Base-by-base conservation (phyloP, 176 grass and related monocot genomes). In the Areca catechu region DNA sequence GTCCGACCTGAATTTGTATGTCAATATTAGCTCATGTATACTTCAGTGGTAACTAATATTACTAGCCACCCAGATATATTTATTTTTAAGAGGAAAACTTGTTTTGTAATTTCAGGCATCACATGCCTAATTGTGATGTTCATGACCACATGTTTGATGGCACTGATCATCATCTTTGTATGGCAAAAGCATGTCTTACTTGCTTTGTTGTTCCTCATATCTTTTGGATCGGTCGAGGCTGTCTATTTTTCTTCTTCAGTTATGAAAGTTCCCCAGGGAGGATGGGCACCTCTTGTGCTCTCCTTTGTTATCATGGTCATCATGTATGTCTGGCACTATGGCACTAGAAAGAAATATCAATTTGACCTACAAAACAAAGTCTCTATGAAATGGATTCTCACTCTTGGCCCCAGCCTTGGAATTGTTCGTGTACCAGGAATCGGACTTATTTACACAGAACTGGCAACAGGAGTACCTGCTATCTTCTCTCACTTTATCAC, bases 401-500 rank as follows among this genome's bases (percentile, higher is more conserved):
- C 68, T 20, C 78, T 85, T 18, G 86, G 86, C 9, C 86, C 86
- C 47, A 90, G 78, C 67, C 82, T 90, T 4, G 86, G 86, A 19
- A 82, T 90, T 51, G 17, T 90, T 56, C 86, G 86, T 19, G 82
- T 90, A 17, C 86, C 86, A 0, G 86, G 86, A 58, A 85, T 90
- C 5, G 86, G 86, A 22, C 78, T 90, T 69, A 73, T 90, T 23
- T 90, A 90, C 74, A 85, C 86, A 16, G 71, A 85, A 24, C 67
- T 90, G 57, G 82, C 85, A 17, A 85, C 86, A 0, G 82, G 86
- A 22, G 82, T 90, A 29, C 86, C 86, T 16, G 53, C 86, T 18
- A 85, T 90, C 66, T 90, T 90, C 75, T 85, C 82, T 1, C 86
- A 90, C 62, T 90, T 90, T 20, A 82, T 85, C 18, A 90, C 86